Evolutionary conservation across 495 filamentous ascomycete genomes (phyloP), one percentile per base, ranked within the genome.

Genomic region (Pseudotulostoma volvatum): DNA sequence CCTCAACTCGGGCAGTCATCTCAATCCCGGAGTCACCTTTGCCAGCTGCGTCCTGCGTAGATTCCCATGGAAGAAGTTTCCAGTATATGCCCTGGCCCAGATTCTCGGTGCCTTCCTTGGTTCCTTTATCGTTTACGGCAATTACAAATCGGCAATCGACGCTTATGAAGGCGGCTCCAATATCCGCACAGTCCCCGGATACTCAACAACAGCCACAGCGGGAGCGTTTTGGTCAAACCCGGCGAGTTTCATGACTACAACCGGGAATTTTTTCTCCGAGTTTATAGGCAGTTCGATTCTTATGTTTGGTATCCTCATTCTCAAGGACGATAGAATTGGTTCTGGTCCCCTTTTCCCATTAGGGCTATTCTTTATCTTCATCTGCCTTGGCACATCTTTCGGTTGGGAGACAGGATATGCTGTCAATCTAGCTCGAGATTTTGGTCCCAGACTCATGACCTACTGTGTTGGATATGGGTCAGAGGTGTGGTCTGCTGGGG

Each of bases 371-470:
- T 79, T 80, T 46, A 52, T 77, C 13, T 65, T 80, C 31, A 77
- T 76, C 48, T 74, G 74, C 2, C 65, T 80, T 16, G 76, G 74
- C 13, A 71, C 74, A 33, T 77, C 74, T 46, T 79, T 77, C 53
- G 77, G 77, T 19, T 79, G 70, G 67, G 73, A 80, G 48, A 80
- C 76, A 3, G 76, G 75, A 1, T 80, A 77, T 53, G 74, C 77
- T 3, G 75, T 80, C 25, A 80, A 80, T 45, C 53, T 76, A 15
- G 77, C 76, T 2, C 51, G 77, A 36, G 77, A 81, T 40, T 79
- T 80, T 56, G 76, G 77, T 0, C 77, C 77, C 0, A 50, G 77
- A n/a, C 51, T 80, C 15, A 63, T 76, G 25, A 62, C 66, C 2
- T 81, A 73, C 45, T 58, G 68, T 44, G 41, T 80, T 18, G 77